These are phyloP conservation scores for Ambrosia hybrid DNA, from an alignment of 140 eudicot species.

Conservation along the genomic window DNA sequence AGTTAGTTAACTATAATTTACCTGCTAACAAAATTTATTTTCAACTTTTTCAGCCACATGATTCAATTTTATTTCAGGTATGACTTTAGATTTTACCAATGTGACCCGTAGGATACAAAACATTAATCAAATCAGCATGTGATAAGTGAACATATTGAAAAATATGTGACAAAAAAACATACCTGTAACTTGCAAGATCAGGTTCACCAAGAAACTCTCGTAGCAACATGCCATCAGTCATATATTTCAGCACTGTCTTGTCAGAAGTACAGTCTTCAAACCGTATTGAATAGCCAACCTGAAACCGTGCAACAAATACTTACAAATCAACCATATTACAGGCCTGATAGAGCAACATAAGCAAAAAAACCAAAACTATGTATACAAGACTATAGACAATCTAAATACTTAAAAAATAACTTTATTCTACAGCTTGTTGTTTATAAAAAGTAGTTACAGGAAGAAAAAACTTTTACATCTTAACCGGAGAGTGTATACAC, in stretches of 20 bases:
- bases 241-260: conserved; percentile 65
- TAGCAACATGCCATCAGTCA: conserved; percentile 77
- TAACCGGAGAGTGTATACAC: too few species aligned
- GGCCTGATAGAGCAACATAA: neutral
- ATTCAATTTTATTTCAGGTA: neutral
- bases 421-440: neutral
- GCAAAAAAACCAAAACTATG: neutral
- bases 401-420: neutral
- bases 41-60: neutral
- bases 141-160: neutral
- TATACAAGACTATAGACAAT: neutral
- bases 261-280: conserved; percentile 85
- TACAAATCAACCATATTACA: neutral
- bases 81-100: neutral
- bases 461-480: too few species aligned
- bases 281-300: conserved; percentile 76
- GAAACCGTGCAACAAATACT: conserved; percentile 14
- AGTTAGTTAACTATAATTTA: neutral
- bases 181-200: conserved; percentile 80
- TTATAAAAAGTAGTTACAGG: too few species aligned
- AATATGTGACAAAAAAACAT: neutral
- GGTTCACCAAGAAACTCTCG: conserved; percentile 82
- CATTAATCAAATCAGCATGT: neutral
- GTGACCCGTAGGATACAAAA: neutral
- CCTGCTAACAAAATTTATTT: neutral